Base-by-base conservation (phyloP, 805 yeast genomes). In the Yamadazyma laniorum region DNA sequence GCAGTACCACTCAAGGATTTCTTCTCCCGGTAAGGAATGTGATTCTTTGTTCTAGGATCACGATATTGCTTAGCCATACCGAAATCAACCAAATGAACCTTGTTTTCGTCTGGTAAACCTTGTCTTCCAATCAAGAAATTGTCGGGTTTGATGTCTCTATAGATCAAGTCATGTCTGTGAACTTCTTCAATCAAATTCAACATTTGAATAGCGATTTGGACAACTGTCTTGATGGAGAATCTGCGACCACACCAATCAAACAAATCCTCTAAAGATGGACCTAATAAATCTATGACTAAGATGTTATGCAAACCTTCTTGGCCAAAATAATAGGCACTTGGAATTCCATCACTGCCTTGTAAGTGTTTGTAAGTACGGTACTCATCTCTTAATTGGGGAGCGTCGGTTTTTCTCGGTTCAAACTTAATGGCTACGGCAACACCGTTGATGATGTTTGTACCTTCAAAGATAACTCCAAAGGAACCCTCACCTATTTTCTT, bases 61-160 rank as follows among this genome's bases (percentile, higher is more conserved):
- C 98, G 80, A 65, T 90, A 93, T 57, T 87, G 95, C 64, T 93
- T 93, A 21, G 98, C 98, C 98, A 93, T 93, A 47, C 99, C 99
- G 59, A 93, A 93, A 65, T 93, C 99, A 39, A 93, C 95, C 46
- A 93, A 73, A 64, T 87, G 89, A 36, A 93, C 86, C 41, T 76
- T 74, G 58, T 90, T 89, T 41, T 90, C 95, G 52, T 86, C 85
- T 12, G 85, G 79, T 29, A 88, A 75, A 30, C 82, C 85, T 9
- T 93, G 95, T 55, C 89, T 79, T 13, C 98, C 98, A 53, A 93
- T 87, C 48, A 93, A 72, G 52, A 93, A 93, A 67, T 93, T 93
- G 61, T 93, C 99, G 1, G 99, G 99, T 63, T 93, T 93, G 62
- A 93, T 93, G 64, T 93, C 99, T 56, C 99, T 78, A 65, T 90